phyloP scores from a whole-genome alignment of 164 flowering plant species.

The Chloranthus sessilifolius region DNA sequence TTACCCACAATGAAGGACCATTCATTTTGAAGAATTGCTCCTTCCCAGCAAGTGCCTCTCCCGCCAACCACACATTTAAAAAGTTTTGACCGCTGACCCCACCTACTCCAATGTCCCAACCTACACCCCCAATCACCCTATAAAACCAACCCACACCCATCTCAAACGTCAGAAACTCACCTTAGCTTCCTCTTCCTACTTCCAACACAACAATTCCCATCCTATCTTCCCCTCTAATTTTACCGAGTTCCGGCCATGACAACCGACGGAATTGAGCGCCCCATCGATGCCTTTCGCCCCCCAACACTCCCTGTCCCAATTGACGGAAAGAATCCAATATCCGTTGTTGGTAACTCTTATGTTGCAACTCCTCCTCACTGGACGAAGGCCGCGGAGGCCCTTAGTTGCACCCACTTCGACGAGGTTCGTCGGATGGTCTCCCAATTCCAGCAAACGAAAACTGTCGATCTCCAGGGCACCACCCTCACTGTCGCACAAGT shows the following conservation, averaged over 20 bases:
- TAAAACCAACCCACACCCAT: too few species aligned
- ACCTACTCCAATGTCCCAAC: background rate
- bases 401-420: slow-evolving; percentile 33
- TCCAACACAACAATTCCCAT: background rate
- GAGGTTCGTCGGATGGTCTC: slow-evolving; percentile 41
- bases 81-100: too few species aligned
- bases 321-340: slow-evolving; percentile 14
- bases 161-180: too few species aligned
- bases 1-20: too few species aligned
- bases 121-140: background rate
- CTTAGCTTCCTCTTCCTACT: background rate
- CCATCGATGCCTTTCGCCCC: slow-evolving; percentile 14
- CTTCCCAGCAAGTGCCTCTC: too few species aligned
- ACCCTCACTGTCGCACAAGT: slow-evolving; percentile 44
- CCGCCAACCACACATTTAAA: too few species aligned
- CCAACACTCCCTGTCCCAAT: slow-evolving; percentile 18
- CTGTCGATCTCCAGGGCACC: slow-evolving; percentile 37
- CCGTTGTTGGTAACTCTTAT: slow-evolving; percentile 7
- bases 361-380: slow-evolving; percentile 25
- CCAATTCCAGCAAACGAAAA: slow-evolving; percentile 21
- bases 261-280: background rate
- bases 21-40: too few species aligned
- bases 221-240: background rate
- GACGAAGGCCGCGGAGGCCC: slow-evolving; percentile 41
- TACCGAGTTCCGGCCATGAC: background rate